Evolutionary conservation across 805 yeast genomes (phyloP).

Genomic region (Barnettozyma sp.): DNA sequence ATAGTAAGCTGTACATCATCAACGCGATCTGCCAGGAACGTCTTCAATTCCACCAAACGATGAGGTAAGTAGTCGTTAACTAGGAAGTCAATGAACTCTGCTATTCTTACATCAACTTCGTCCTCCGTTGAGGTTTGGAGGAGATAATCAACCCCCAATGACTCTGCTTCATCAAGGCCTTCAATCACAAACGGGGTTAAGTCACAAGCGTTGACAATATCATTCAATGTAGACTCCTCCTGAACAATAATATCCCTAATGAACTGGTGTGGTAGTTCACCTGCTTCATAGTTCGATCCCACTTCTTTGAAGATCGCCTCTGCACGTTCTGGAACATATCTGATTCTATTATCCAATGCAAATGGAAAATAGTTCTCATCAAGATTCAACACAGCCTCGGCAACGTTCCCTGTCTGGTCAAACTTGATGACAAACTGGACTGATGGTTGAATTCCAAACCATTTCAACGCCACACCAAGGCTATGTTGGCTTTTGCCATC

Average conservation of each 20-base stretch:
- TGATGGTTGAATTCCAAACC: constrained; percentile 34
- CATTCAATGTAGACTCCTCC: constrained; percentile 18
- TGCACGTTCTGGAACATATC: constrained; percentile 17
- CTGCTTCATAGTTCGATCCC: constrained; percentile 3
- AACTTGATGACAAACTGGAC: constrained; percentile 31
- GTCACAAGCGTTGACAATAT: constrained; percentile 18
- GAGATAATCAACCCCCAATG: constrained; percentile 12
- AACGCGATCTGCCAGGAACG: too few relatives aligned
- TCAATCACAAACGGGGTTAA: constrained; percentile 17
- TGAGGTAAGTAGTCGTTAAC: constrained; percentile 12
- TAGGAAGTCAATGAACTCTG: constrained; percentile 18
- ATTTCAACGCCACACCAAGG: constrained; percentile 27
- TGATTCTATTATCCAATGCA: constrained; percentile 24
- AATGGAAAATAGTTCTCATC: constrained; percentile 30
- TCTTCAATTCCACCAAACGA: constrained; percentile 8
- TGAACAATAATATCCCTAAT: constrained; percentile 12
- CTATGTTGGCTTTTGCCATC: constrained; percentile 13
- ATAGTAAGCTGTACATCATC: constrained; percentile 11
- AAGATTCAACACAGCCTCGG: constrained; percentile 23
- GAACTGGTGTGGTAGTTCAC: constrained; percentile 10
- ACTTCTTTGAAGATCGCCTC: constrained; percentile 14
- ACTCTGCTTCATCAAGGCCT: constrained; percentile 11
- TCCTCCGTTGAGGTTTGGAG: constrained; percentile 16
- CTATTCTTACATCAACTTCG: constrained; percentile 16
- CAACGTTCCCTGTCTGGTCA: constrained; percentile 12